Evolutionary conservation across 1,284 basidiomycete species (phyloP), one percentile per base, ranked within the genome.

Genomic region (Tilletia indica): DNA sequence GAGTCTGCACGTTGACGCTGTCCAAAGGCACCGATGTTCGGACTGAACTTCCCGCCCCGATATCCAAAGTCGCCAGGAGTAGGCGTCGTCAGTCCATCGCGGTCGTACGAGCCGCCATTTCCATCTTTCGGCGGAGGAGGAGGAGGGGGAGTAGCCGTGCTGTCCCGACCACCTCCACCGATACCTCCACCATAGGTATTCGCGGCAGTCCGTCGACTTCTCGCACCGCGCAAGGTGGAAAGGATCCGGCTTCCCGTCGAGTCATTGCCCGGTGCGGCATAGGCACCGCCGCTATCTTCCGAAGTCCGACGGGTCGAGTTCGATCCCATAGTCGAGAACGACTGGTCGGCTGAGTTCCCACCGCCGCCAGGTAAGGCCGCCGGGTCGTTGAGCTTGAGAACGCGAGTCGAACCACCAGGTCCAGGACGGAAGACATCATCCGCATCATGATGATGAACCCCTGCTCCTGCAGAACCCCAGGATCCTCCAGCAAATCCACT

Each of bases 391-490:
- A 81, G 69, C 51, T 74, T 42, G 66, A 81, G 77, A 2, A 74
- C 73, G 68, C 79, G 79, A 0, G 80, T 81, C 51, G 72, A 56
- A 5, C 78, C 77, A 11, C 79, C 78, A 2, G 71, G 63, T 6
- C 79, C 79, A 0, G 80, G 71, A 25, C 68, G 67, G 64, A 78
- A 81, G 36, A 77, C 75, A 47, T 79, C 78, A 3, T 78, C 74
- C 19, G 31, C 48, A 3, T 70, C 61, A 39, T 67, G 21, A 45
- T 45, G 14, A 45, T 14, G 9, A 14, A 45, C 42, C 6, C 42
- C 42, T 14, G 42, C 42, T 14, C 42, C 42, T 14, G 42, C 42
- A 31, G 25, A 31, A 31, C 25, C 25, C 25, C 25, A 31, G 25
- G 25, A 31, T 14, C 42, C 42, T 14, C 9, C 42, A 9, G 9